Percentiles rank a stretch among this genome's conserved stretches.
Conservation (phyloP, 257 asterid species). For the Solanum ahanhuiri region DNA sequence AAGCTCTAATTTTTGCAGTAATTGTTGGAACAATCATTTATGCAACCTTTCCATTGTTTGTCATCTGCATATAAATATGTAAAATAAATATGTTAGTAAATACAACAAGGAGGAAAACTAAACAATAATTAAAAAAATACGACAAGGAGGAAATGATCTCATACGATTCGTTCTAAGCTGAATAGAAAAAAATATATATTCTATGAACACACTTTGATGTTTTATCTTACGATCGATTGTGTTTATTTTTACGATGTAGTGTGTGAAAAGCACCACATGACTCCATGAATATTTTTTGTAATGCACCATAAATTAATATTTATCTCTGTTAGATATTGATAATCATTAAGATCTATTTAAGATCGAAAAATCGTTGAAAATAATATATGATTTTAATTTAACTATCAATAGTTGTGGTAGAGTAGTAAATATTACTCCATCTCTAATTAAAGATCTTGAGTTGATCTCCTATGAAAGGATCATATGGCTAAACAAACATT, state of each 20-base stretch:
- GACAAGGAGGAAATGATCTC: background rate
- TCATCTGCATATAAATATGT: background rate
- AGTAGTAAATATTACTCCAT: background rate
- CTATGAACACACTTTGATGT: background rate
- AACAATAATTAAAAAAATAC: background rate
- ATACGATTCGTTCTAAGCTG: background rate
- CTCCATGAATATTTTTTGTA: too few relatives aligned
- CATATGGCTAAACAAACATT: background rate
- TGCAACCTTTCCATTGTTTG: background rate
- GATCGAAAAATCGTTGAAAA: too few relatives aligned
- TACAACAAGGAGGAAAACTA: background rate
- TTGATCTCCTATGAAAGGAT: background rate
- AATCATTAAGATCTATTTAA: too few relatives aligned
- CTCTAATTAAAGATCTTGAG: background rate
- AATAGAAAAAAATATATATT: background rate
- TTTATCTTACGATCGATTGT: too few relatives aligned
- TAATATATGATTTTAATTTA: too few relatives aligned
- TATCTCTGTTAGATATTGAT: too few relatives aligned
- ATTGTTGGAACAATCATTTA: background rate
- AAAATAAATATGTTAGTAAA: background rate
- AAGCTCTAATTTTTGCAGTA: background rate
- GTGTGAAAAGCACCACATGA: too few relatives aligned
- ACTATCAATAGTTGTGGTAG: too few relatives aligned
- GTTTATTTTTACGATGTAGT: too few relatives aligned
- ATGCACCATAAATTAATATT: too few relatives aligned